Base-by-base conservation (phyloP, 768 basidiomycete genomes). In the Botryobasidium botryosum region DNA sequence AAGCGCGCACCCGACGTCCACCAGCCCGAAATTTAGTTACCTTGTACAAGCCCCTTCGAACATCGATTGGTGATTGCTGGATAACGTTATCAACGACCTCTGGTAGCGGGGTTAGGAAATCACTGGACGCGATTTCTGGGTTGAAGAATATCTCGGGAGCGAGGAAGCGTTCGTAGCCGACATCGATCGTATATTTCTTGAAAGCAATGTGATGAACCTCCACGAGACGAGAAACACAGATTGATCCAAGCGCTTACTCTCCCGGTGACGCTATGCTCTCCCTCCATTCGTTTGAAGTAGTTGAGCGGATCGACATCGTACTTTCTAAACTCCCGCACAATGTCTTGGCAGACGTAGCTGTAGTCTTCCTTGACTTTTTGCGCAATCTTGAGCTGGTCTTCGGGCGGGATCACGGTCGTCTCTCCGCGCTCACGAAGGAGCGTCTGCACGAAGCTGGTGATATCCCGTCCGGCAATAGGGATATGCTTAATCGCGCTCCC, bases 91-190 rank as follows among this genome's bases (percentile, higher is more conserved):
- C 94, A 45, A 97, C 94, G 44, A 97, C 86, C 50, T 92, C 77
- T 0, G 94, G 88, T 3, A 99, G 72, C 6, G 94, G 94, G 4
- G 91, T 96, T 50, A 99, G 62, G 70, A 96, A 96, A 61, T 97
- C 92, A 32, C 87, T 91, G 0, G 90, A 94, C 61, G 83, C 84
- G 53, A 99, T 96, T 62, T 99, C 92, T 12, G 94, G 94, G 65
- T 97, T 97, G 73, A 96, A 97, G 68, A 97, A 97, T 56, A 97
- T 94, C 62, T 97, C 94, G 4, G 94, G 91, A 4, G 92, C 94
- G 43, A 97, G 77, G 74, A 99, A 99, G 21, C 94, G 87, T 61
- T 97, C 94, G 62, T 96, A 97, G 17, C 94, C 94, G 47, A 99
- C 77, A 55, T 99, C 92, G 39, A 97, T 67, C 17, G 70, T 62